phyloP scores from a whole-genome alignment of 352 stramenopile species.

The Globisporangium splendens region DNA sequence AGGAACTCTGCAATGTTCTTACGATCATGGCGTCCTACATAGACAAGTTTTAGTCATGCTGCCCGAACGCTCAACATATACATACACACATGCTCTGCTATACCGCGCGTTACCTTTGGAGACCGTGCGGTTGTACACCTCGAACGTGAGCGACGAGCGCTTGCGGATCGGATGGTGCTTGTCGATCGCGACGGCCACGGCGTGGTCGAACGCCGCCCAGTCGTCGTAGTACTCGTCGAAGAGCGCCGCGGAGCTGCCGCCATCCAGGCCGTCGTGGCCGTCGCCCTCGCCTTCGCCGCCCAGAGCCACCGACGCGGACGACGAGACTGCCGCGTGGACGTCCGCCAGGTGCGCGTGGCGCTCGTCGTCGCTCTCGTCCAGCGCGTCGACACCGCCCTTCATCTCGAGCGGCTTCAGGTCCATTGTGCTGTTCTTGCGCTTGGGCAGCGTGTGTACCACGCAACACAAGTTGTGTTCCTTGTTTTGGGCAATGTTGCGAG shows the following conservation, averaged over 20 bases:
- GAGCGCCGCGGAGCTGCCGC: slow-evolving; percentile 22
- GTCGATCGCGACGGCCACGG: slow-evolving; percentile 53
- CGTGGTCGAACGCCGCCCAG: slow-evolving; percentile 64
- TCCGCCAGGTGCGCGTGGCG: background rate
- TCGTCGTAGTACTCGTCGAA: slow-evolving; percentile 79
- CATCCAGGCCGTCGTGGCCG: background rate
- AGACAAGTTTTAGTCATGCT: background rate
- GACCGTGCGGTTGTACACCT: slow-evolving; percentile 86
- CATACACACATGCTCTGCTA: background rate
- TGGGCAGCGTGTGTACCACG: background rate
- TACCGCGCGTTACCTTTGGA: slow-evolving; percentile 38
- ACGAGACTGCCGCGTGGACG: background rate
- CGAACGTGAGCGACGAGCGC: slow-evolving; percentile 78
- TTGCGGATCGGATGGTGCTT: slow-evolving; percentile 78
- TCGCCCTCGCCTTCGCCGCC: background rate
- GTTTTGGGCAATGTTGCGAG: too few relatives aligned
- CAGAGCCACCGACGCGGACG: background rate
- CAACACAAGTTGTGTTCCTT: too few relatives aligned
- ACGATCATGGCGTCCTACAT: slow-evolving; percentile 58
- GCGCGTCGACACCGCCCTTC: background rate
- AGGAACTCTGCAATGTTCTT: slow-evolving; percentile 71
- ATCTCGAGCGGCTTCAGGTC: background rate
- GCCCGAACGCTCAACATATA: background rate
- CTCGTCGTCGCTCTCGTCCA: background rate
- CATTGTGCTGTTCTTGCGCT: background rate